Percentiles rank a stretch among this genome's conserved stretches.
Conservation (phyloP, 2,329 filamentous ascomycete genomes). For the Dendrostoma leiphaemia region DNA sequence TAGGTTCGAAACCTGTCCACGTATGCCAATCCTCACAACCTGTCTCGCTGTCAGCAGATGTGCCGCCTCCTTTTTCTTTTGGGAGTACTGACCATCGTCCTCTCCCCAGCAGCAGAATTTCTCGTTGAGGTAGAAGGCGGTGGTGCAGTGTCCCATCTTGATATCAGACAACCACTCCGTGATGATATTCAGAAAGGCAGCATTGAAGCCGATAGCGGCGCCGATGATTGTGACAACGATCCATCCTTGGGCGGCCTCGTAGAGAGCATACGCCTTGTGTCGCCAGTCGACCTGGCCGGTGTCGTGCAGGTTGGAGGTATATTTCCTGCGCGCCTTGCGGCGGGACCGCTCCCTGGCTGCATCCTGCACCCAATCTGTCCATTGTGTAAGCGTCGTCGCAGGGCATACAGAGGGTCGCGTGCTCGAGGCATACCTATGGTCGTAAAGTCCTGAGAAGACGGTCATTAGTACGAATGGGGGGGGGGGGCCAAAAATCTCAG, state of each 20-base stretch:
- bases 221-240: slow-evolving; percentile 94
- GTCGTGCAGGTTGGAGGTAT: slow-evolving; percentile 70
- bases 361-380: slow-evolving; percentile 94
- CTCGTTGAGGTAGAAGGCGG: slow-evolving; percentile 95
- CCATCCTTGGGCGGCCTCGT: slow-evolving; percentile 97
- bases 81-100: slow-evolving; percentile 61
- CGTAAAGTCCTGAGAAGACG: slow-evolving; percentile 71
- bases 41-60: slow-evolving; percentile 30
- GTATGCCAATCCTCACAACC: slow-evolving; percentile 84
- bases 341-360: slow-evolving; percentile 85
- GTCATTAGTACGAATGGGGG: slow-evolving; percentile 5
- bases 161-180: slow-evolving; percentile 97
- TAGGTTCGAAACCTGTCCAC: slow-evolving; percentile 75
- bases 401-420: slow-evolving; percentile 9
- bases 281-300: slow-evolving; percentile 72
- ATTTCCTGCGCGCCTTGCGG: slow-evolving; percentile 71
- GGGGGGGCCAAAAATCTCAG: slow-evolving; percentile 1
- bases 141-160: slow-evolving; percentile 93
- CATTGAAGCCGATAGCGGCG: slow-evolving; percentile 88
- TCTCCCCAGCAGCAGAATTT: slow-evolving; percentile 98
- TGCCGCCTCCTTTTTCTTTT: background rate
- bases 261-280: slow-evolving; percentile 77
- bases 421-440: slow-evolving; percentile 67
- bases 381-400: slow-evolving; percentile 30
- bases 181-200: slow-evolving; percentile 88